phyloP scores from a whole-genome alignment of 202 grass and related monocot species.

The Elaeis oleifera region DNA sequence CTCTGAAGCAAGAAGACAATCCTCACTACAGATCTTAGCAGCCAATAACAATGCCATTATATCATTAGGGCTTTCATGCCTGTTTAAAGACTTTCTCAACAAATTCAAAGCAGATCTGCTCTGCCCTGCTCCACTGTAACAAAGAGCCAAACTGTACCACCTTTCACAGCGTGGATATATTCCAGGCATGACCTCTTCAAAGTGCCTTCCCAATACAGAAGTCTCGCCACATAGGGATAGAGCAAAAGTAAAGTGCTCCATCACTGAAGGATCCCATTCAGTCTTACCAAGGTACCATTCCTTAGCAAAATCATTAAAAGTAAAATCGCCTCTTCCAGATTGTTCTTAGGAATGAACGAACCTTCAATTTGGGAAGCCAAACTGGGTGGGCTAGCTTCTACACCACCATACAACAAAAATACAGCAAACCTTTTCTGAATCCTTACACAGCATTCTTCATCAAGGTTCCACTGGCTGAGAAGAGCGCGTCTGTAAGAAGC shows the following conservation, averaged over 20 bases:
- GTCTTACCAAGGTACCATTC: constrained; percentile 75
- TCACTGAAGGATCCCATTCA: constrained; percentile 79
- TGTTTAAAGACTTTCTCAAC: constrained; percentile 69
- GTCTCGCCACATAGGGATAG: constrained; percentile 77
- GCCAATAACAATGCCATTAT: constrained; percentile 69
- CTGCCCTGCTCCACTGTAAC: constrained; percentile 52
- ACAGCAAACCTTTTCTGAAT: constrained; percentile 94
- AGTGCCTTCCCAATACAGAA: constrained; percentile 55
- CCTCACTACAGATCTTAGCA: constrained; percentile 80
- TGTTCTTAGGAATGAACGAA: constrained; percentile 87
- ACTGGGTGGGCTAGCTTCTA: constrained; percentile 65
- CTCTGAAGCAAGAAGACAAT: constrained; percentile 51
- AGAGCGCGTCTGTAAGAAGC: constrained; percentile 76
- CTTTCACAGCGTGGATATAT: constrained; percentile 73
- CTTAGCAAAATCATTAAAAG: constrained; percentile 75
- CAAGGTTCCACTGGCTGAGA: constrained; percentile 92
- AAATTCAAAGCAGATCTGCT: constrained; percentile 72
- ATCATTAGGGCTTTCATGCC: constrained; percentile 65
- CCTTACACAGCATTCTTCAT: constrained; percentile 70
- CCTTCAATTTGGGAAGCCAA: constrained; percentile 76
- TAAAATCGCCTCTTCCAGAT: constrained; percentile 92
- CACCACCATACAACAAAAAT: constrained; percentile 71
- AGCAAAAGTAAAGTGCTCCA: constrained; percentile 83
- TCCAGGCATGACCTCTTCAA: constrained; percentile 82
- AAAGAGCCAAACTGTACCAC: constrained; percentile 85